Evolutionary conservation across 495 filamentous ascomycete species (phyloP).

Genomic region (Neurospora tetraspora): DNA sequence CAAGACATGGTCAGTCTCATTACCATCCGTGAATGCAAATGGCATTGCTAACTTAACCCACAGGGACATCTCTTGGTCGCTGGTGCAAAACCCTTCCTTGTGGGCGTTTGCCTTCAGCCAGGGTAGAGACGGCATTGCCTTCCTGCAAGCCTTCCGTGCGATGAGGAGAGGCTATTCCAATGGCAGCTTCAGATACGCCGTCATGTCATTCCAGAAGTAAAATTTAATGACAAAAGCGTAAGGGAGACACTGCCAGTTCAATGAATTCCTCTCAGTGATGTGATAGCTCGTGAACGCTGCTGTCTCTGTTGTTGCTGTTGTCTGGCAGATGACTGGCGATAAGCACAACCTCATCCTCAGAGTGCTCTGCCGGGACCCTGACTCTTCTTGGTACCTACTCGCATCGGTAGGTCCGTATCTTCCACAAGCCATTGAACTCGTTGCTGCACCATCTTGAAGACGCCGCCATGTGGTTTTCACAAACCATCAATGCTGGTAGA

Average conservation of each 20-base stretch:
- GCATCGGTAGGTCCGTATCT: background rate
- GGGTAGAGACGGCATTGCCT: slow-evolving; percentile 47
- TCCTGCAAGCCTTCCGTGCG: slow-evolving; percentile 47
- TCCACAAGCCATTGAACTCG: background rate
- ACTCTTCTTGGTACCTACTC: background rate
- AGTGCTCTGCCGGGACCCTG: background rate
- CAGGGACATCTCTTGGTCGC: slow-evolving; percentile 52
- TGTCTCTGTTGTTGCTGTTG: background rate
- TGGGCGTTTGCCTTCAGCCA: slow-evolving; percentile 50
- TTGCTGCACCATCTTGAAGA: background rate
- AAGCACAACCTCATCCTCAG: background rate
- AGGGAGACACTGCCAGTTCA: background rate
- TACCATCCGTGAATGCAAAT: too few species aligned
- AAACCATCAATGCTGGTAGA: background rate
- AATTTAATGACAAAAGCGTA: background rate
- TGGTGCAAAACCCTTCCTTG: slow-evolving; percentile 44
- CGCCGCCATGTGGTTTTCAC: background rate
- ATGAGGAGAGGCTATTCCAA: slow-evolving; percentile 50
- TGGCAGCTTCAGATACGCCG: slow-evolving; percentile 45
- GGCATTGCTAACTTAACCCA: too few species aligned
- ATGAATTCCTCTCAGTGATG: background rate
- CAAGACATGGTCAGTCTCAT: slow-evolving; percentile 43
- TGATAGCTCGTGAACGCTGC: background rate
- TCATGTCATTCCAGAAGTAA: slow-evolving; percentile 44
- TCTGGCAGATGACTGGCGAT: background rate